Base-by-base conservation (phyloP, 2,329 filamentous ascomycete species). In the Emergomyces africanus region DNA sequence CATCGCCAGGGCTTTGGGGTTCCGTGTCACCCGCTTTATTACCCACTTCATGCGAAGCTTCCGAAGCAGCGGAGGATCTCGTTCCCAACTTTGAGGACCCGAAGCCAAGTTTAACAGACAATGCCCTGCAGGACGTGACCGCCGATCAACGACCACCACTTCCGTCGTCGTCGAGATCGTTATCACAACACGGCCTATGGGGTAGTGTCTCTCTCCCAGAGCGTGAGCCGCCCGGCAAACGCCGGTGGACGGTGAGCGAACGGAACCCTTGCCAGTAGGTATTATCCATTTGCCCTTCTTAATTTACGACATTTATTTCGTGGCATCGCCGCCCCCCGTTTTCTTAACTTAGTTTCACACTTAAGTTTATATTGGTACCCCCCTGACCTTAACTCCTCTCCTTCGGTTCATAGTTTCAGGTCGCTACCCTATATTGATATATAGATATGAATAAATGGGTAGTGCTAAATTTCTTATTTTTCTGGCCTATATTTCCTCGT, bases 131-230 rank as follows among this genome's bases (percentile, higher is more conserved):
- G 33, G 23, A 49, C 39, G n/a, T 30, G 42, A 14, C 28, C 5
- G 9, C 9, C 12, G n/a, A n/a, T n/a, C 14, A 57, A 57, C 25
- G 41, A 48, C 25, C 28, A 35, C 5, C 57, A 64, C 5, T 71
- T 68, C 6, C 72, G 35, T 42, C 71, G 35, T 42, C 71, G 51
- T 48, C 67, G 68, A 15, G 72, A 70, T 15, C 60, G 25, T 39
- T 33, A 18, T 61, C 61, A 15, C 73, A 74, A 56, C 68, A 69
- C 12, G 72, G 72, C 9, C 67, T 75, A 15, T 75, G 73, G 73
- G 70, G 72, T 0, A 70, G 70, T 64, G 64, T 66, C 8, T 64
- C 66, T 20, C 9, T 39, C n/a, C n/a, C 42, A 23, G 49, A 59
- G 10, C 56, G 61, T 25, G 59, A 62, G 14, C 25, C 51, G 10